Percentiles rank a stretch among this genome's conserved stretches.
Conservation (phyloP, 2,329 filamentous ascomycete species). For the Aspergillus sp. region DNA sequence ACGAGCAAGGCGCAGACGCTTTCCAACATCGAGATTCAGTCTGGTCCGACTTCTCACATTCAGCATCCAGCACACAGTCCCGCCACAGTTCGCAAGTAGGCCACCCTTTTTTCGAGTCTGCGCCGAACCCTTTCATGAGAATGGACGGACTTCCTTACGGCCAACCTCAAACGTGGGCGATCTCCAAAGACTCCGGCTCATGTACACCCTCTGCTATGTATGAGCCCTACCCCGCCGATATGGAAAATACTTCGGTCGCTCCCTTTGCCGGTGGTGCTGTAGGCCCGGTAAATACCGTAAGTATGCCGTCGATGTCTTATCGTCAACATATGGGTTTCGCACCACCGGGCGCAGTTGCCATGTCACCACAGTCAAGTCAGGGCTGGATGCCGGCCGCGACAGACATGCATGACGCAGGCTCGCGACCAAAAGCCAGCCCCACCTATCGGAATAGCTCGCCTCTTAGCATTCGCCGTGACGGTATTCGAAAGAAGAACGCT, state of each 20-base stretch:
- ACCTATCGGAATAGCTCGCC: constrained; percentile 71
- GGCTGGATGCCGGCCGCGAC: constrained; percentile 53
- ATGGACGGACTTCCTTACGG: constrained; percentile 51
- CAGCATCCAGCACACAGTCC: constrained; percentile 43
- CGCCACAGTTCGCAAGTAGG: constrained; percentile 43
- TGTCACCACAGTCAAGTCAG: constrained; percentile 63
- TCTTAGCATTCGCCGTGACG: constrained; percentile 71
- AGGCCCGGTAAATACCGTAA: constrained; percentile 40
- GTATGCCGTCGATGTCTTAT: constrained; percentile 42
- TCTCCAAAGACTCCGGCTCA: constrained; percentile 65
- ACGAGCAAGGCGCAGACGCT: constrained; percentile 50
- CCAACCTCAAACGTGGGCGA: constrained; percentile 60
- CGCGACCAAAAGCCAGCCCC: constrained; percentile 63
- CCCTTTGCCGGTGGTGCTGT: constrained; percentile 44
- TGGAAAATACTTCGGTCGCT: constrained; percentile 47
- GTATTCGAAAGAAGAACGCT: constrained; percentile 98
- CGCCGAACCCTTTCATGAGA: constrained; percentile 64
- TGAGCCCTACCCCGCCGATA: constrained; percentile 59
- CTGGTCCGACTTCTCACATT: constrained; percentile 49
- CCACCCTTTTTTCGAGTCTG: constrained; percentile 51
- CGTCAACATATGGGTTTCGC: constrained; percentile 53
- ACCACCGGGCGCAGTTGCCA: constrained; percentile 50
- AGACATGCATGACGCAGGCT: constrained; percentile 50
- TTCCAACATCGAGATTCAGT: constrained; percentile 54
- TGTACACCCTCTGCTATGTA: constrained; percentile 73